Percentiles rank a stretch among this genome's conserved stretches.
Conservation (phyloP, 192 early-diverging fungal genomes). For the Glomus cerebriforme region DNA sequence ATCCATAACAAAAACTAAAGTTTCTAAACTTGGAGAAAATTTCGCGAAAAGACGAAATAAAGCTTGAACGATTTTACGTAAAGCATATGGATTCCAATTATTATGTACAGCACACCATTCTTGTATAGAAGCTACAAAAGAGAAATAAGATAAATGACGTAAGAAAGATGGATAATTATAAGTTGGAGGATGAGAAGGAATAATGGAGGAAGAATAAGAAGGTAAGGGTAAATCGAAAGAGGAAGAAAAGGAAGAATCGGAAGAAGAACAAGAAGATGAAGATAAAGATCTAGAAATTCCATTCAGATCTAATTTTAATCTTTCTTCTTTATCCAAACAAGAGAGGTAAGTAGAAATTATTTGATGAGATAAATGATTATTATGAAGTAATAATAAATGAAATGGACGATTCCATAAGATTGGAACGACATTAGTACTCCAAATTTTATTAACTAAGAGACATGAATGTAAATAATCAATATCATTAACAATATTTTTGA, state of each 20-base stretch:
- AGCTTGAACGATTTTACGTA: background rate
- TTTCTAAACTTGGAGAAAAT: background rate
- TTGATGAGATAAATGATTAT: background rate
- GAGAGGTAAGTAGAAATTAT: background rate
- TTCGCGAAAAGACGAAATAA: slow-evolving; percentile 13
- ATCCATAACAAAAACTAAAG: background rate
- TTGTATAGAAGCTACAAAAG: background rate
- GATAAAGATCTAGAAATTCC: background rate
- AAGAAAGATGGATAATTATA: slow-evolving; percentile 8
- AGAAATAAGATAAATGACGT: slow-evolving; percentile 4
- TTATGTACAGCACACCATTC: slow-evolving; percentile 6
- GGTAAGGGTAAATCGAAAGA: background rate
- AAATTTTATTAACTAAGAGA: slow-evolving; percentile 13
- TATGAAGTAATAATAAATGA: background rate
- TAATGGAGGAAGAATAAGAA: background rate
- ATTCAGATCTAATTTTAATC: background rate
- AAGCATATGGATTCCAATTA: background rate
- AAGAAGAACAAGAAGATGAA: background rate
- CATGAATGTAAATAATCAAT: slow-evolving; percentile 5
- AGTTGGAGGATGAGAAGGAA: background rate
- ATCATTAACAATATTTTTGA: background rate
- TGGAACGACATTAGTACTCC: slow-evolving; percentile 4
- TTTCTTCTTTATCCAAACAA: background rate
- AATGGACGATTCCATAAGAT: slow-evolving; percentile 10
- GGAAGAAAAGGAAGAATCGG: background rate